Evolutionary conservation across 129 eudicot species (phyloP).

Genomic region (Deinandra increscens): DNA sequence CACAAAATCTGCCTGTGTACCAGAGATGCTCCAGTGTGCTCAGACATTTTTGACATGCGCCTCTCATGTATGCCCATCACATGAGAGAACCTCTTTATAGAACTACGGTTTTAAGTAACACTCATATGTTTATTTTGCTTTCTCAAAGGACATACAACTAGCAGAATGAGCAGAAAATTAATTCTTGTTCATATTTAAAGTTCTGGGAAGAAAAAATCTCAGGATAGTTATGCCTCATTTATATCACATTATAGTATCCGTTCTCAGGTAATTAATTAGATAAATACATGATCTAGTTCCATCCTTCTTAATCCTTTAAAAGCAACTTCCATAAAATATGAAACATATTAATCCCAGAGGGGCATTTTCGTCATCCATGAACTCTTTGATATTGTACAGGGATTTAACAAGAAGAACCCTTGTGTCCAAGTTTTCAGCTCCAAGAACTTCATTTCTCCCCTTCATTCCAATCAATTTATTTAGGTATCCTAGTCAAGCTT

Average conservation of each 20-base stretch:
- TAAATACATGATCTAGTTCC: neutral
- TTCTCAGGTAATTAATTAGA: neutral
- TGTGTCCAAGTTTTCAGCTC: slow-evolving; percentile 72
- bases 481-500: slow-evolving; percentile 52
- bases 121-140: slow-evolving; percentile 6
- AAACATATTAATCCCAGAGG: neutral
- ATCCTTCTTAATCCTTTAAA: neutral
- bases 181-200: neutral
- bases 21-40: no score
- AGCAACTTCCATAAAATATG: neutral
- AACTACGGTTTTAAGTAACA: neutral
- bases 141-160: neutral
- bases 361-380: slow-evolving; percentile 16
- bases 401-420: slow-evolving; percentile 51
- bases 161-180: slow-evolving; percentile 6
- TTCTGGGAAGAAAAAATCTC: neutral
- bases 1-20: no score
- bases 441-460: slow-evolving; percentile 46
- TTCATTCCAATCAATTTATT: slow-evolving; percentile 49
- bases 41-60: no score
- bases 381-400: slow-evolving; percentile 48
- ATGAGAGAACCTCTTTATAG: no score
- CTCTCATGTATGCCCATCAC: no score
- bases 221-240: neutral
- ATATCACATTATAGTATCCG: neutral